Evolutionary conservation across 116 monocot genomes (phyloP).

Genomic region (Phalaenopsis hybrid): DNA sequence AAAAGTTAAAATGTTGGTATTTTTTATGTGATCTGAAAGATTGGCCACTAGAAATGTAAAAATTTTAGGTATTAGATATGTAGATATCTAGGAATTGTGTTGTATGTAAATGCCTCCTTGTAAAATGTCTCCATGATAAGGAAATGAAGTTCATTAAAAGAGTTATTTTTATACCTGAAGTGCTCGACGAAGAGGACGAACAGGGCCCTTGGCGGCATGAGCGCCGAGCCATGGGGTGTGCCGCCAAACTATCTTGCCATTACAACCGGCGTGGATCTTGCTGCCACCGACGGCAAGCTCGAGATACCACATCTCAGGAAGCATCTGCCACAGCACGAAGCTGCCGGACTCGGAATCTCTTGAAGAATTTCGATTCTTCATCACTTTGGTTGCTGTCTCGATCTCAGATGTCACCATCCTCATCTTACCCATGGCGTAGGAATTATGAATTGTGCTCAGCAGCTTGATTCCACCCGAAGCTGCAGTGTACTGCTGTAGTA

Average conservation of each 20-base stretch:
- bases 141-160: background rate
- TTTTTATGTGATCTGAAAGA: too few species aligned
- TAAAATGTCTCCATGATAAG: too few species aligned
- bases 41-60: too few species aligned
- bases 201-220: constrained; percentile 82
- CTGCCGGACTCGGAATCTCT: constrained; percentile 55
- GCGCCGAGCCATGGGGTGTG: constrained; percentile 95
- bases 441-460: constrained; percentile 55
- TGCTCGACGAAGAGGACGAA: constrained; percentile 77
- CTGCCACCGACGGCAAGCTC: constrained; percentile 79
- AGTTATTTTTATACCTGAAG: constrained; percentile 40
- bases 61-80: too few species aligned
- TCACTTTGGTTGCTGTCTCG: constrained; percentile 60
- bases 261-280: constrained; percentile 85
- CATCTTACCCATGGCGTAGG: constrained; percentile 79
- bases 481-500: constrained; percentile 74
- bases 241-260: constrained; percentile 81
- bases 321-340: constrained; percentile 94
- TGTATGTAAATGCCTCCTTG: too few species aligned
- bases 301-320: constrained; percentile 91
- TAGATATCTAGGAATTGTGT: too few species aligned
- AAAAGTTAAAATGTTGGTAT: too few species aligned
- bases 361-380: constrained; percentile 43
- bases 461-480: constrained; percentile 80
- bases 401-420: constrained; percentile 77